Conservation (phyloP, 2,329 filamentous ascomycete species). For the Nectriaceae sp. region DNA sequence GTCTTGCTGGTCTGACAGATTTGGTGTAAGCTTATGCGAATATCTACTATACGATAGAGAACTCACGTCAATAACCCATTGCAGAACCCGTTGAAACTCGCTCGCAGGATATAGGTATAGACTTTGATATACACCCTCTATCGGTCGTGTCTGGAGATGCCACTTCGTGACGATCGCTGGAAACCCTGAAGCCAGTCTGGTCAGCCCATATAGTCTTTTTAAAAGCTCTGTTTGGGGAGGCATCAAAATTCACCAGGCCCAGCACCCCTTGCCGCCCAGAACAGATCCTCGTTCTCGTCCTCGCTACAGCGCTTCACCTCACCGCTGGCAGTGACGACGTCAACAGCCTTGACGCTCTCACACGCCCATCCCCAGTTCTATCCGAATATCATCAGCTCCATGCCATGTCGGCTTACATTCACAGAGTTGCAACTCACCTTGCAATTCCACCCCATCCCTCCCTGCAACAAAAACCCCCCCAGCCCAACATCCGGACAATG, state of each 20-base stretch:
- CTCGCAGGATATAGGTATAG: slow-evolving; percentile 46
- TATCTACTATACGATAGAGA: not conserved
- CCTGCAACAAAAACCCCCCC: slow-evolving; percentile 58
- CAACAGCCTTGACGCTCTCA: slow-evolving; percentile 45
- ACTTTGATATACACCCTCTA: slow-evolving; percentile 25
- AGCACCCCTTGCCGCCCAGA: slow-evolving; percentile 51
- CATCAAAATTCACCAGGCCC: slow-evolving; percentile 41
- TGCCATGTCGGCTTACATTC: not conserved
- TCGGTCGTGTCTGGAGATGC: slow-evolving; percentile 43
- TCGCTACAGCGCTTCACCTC: slow-evolving; percentile 37
- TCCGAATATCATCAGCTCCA: not conserved
- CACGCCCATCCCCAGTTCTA: slow-evolving; percentile 59
- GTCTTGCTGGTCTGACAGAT: not conserved
- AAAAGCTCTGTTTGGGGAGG: too few species aligned
- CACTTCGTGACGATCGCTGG: slow-evolving; percentile 55
- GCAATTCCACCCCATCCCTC: slow-evolving; percentile 61
- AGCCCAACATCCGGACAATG: slow-evolving; percentile 59
- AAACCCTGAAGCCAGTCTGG: slow-evolving; percentile 39
- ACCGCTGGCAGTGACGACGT: slow-evolving; percentile 50
- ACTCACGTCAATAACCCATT: slow-evolving; percentile 47
- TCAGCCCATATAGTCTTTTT: too few species aligned
- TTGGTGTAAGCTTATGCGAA: not conserved
- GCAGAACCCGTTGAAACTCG: slow-evolving; percentile 45
- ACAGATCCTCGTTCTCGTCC: slow-evolving; percentile 45
- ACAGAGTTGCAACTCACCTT: slow-evolving; percentile 36